A percentile compares a stretch with the other conserved stretches of the same genome.
These are phyloP conservation scores for Hericium rajendrae DNA, from an alignment of 768 basidiomycete genomes.

Conservation along the genomic window DNA sequence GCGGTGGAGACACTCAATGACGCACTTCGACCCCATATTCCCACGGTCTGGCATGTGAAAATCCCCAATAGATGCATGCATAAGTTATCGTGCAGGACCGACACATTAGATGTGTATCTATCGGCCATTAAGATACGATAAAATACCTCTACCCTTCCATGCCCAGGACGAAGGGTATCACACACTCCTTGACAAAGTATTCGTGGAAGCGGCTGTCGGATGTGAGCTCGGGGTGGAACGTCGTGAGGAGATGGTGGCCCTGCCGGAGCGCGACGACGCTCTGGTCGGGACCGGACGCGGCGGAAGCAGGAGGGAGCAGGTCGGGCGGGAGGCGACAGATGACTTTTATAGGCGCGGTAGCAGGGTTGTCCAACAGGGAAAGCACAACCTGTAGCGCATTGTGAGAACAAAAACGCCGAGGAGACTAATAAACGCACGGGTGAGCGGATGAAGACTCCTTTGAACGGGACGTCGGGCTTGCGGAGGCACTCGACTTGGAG, in stretches of 20 bases:
- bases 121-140: neutral
- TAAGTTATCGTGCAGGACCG: too few relatives aligned
- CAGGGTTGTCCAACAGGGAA: conserved; percentile 32
- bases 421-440: conserved; percentile 41
- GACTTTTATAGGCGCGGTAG: conserved; percentile 54
- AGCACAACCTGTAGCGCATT: conserved; percentile 49
- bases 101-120: neutral
- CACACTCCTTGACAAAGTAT: conserved; percentile 76
- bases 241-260: conserved; percentile 76
- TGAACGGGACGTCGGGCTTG: conserved; percentile 53
- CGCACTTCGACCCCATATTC: too few relatives aligned
- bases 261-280: conserved; percentile 80
- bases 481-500: conserved; percentile 56
- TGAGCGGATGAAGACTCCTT: conserved; percentile 89
- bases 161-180: conserved; percentile 26
- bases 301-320: conserved; percentile 30
- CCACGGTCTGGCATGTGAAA: too few relatives aligned
- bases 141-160: neutral
- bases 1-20: too few relatives aligned
- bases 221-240: conserved; percentile 92
- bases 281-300: conserved; percentile 38
- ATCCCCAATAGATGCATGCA: neutral
- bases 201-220: conserved; percentile 84
- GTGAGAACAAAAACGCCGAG: neutral
- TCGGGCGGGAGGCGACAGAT: conserved; percentile 58